Base-by-base conservation (phyloP, 2,329 filamentous ascomycete species). In the Phaeoacremonium minimum region DNA sequence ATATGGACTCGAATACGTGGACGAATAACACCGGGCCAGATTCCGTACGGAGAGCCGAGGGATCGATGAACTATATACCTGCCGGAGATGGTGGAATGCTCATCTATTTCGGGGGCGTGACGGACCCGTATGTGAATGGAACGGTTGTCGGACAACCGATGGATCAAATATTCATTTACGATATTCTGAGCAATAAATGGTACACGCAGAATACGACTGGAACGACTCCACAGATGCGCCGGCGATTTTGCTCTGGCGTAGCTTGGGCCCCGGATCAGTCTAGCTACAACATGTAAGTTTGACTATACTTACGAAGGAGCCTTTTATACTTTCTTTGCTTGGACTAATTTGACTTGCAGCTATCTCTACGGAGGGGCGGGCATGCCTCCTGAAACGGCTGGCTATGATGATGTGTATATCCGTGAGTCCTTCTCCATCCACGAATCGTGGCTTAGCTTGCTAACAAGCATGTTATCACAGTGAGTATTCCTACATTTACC, bases 351-450 rank as follows among this genome's bases (percentile, higher is more conserved):
- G 41, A 14, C 13, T 12, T 17, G 5, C 40, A 80, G 76, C 22
- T 82, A 83, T 45, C 50, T 82, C 4, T 82, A 81, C 47, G 79
- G 79, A 30, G 79, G 79, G 13, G 62, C 66, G 16, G 67, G 67
- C 7, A 66, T 75, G 36, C 60, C 64, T 2, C 51, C 56, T 3
- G 57, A 69, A 26, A 62, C 63, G 1, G 58, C 65, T 12, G 77
- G 74, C 15, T 82, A 67, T 48, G 75, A 81, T 47, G 78, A 83
- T 56, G 66, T 75, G 37, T 83, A 80, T 47, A 73, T 83, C 37
- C 63, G 37, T 39, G 20, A 15, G 15, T 19, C 28, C 7, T n/a
- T 8, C 5, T 5, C 19, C 11, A 15, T 18, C 15, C 15, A 6
- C n/a, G 7, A n/a, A 15, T n/a, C 3, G 12, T 6, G 4, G n/a